Percentiles rank a stretch among this genome's conserved stretches.
These are phyloP conservation scores for Annulohypoxylon truncatum DNA, from an alignment of 2,329 filamentous ascomycete genomes.

Conservation along the genomic window DNA sequence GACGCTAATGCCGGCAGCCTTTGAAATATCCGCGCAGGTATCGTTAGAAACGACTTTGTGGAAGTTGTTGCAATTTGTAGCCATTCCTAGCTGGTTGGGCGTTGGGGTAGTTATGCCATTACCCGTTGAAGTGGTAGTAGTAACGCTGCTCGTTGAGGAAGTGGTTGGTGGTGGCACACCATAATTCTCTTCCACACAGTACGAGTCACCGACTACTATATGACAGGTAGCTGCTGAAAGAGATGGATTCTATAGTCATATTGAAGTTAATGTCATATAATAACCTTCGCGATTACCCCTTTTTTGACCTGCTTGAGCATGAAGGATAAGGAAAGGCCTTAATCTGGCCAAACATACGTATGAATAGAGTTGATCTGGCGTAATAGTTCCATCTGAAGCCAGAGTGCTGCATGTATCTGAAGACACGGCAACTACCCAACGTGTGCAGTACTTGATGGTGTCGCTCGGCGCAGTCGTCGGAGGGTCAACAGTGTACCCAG, in stretches of 20 bases:
- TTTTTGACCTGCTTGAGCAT: too few species aligned
- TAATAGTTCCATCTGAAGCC: background rate
- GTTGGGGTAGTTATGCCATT: background rate
- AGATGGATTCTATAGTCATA: slow-evolving; percentile 19
- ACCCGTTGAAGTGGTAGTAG: background rate
- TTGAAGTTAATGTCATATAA: background rate
- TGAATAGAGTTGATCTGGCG: background rate
- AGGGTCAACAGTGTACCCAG: background rate
- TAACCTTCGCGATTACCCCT: background rate
- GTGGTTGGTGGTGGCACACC: background rate
- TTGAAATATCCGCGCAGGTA: slow-evolving; percentile 1
- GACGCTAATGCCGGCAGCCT: background rate
- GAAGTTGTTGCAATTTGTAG: slow-evolving; percentile 5
- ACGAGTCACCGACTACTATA: slow-evolving; percentile 19
- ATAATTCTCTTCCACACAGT: slow-evolving; percentile 30
- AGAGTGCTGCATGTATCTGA: slow-evolving; percentile 21
- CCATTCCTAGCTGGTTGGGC: background rate
- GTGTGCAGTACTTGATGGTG: slow-evolving; percentile 21
- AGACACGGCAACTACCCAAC: slow-evolving; percentile 15
- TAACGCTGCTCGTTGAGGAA: background rate
- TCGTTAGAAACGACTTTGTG: slow-evolving; percentile 19
- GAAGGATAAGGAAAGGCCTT: background rate
- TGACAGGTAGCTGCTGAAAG: slow-evolving; percentile 9
- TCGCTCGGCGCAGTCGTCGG: slow-evolving; percentile 11
- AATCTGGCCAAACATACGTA: background rate